Percentiles rank a stretch among this genome's conserved stretches.
Conservation (phyloP, 345 rosid genomes). For the Hevea brasiliensis region DNA sequence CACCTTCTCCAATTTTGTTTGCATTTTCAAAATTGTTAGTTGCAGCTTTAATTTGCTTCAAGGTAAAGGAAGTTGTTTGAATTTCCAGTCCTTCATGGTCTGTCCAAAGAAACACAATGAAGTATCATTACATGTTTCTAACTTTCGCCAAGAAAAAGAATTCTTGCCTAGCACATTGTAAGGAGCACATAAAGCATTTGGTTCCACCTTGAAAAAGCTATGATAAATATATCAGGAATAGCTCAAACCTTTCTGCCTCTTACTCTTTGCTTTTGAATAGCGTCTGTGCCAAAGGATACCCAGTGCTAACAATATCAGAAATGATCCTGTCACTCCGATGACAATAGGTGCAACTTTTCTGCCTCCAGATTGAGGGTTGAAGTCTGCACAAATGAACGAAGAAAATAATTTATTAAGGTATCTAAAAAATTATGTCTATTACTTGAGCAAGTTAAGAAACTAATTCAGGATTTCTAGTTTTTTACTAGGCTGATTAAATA, state of each 20-base stretch:
- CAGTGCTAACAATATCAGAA: not conserved
- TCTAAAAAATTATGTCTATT: too few relatives aligned
- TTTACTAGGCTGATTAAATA: too few relatives aligned
- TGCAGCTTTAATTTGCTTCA: constrained; percentile 54
- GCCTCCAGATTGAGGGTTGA: constrained; percentile 11
- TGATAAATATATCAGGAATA: too few relatives aligned
- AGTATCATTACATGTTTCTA: too few relatives aligned
- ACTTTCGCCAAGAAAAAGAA: too few relatives aligned
- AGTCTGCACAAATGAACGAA: constrained; percentile 24
- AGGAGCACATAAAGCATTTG: too few relatives aligned
- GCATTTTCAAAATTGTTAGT: constrained; percentile 45
- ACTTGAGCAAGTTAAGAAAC: too few relatives aligned
- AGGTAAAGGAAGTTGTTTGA: constrained; percentile 37
- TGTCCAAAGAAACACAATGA: constrained; percentile 10
- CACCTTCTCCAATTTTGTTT: constrained; percentile 71
- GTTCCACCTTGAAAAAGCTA: too few relatives aligned
- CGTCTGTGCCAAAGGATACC: constrained; percentile 31
- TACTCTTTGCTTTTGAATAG: constrained; percentile 9
- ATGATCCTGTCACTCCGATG: constrained; percentile 19
- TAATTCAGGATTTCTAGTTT: too few relatives aligned
- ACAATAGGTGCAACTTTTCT: constrained; percentile 12
- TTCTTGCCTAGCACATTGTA: too few relatives aligned
- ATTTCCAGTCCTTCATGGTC: constrained; percentile 22
- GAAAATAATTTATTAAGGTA: too few relatives aligned
- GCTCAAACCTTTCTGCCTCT: constrained; percentile 23